Conservation (phyloP, 257 asterid species). For the Jacaranda copaia region DNA sequence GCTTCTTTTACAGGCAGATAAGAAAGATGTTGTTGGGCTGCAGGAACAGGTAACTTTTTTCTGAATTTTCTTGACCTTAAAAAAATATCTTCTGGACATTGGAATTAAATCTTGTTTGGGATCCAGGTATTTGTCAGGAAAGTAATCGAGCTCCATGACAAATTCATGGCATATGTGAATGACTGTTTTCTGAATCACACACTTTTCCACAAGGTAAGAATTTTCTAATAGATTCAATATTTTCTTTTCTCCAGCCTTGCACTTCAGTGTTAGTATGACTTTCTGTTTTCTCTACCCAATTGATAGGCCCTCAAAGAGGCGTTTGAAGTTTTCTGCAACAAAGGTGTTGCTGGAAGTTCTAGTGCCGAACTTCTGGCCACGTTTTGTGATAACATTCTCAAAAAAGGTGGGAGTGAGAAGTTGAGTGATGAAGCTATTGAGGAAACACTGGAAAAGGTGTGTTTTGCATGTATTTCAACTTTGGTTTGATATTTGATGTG, state of each 20-base stretch:
- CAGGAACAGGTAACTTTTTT: constrained; percentile 77
- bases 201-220: constrained; percentile 93
- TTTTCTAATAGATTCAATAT: constrained; percentile 24
- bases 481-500: not conserved
- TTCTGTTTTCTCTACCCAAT: constrained; percentile 20
- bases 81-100: constrained; percentile 1
- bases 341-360: constrained; percentile 71
- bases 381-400: constrained; percentile 74
- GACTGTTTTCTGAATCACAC: constrained; percentile 87
- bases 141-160: constrained; percentile 93
- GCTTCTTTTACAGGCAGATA: constrained; percentile 64
- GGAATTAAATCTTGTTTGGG: constrained; percentile 34
- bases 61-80: constrained; percentile 10
- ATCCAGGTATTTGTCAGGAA: constrained; percentile 85
- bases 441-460: constrained; percentile 72
- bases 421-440: constrained; percentile 78
- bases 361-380: constrained; percentile 76
- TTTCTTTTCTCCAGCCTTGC: constrained; percentile 21
- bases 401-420: constrained; percentile 70
- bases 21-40: constrained; percentile 77
- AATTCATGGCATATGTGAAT: constrained; percentile 87
- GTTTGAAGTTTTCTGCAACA: constrained; percentile 73
- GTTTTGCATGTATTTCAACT: constrained; percentile 11
- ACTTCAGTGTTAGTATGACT: constrained; percentile 28
- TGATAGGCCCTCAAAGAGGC: constrained; percentile 74